Base-by-base conservation (phyloP, 179 eudicot species). In the Camellia oleifera region DNA sequence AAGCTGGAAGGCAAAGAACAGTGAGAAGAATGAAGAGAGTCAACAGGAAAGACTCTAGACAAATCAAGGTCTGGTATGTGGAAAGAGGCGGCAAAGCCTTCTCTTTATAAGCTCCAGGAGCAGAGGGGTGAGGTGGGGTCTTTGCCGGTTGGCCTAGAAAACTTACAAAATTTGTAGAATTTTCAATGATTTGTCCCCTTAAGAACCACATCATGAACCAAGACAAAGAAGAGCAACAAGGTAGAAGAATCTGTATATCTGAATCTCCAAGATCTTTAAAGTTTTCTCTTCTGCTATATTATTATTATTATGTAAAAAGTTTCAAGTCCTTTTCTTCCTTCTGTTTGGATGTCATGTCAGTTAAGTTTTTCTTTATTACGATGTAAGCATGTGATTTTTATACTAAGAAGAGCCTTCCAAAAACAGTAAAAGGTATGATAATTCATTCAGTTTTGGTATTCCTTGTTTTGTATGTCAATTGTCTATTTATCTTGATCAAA, bases 101-200 rank as follows among this genome's bases (percentile, higher is more conserved):
- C 79, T 82, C 74, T 85, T 89, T 92, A 90, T 92, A 92, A 72
- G 84, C 75, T 77, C 72, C 78, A 65, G 68, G 78, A 58, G 80
- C 68, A 45, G 69, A 68, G 81, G 78, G 78, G 80, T 76, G 69
- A 72, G 81, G 84, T 84, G 86, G 88, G 82, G 81, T 48, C 84
- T 62, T 83, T 54, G 81, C 91, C 75, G 88, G 83, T 80, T 85
- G 86, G 84, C 77, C 78, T 81, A 75, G 72, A 64, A 78, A 74
- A 73, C 68, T 75, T 85, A 72, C 68, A 77, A 81, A 70, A 75
- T 6, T 46, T 79, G 70, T 61, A 42, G 80, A 86, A 71, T 80
- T 84, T 85, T 32, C 40, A 11, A 77, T 72, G 82, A 81, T 86
- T 85, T 83, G 88, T 81, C 78, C 79, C 68, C 82, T 72, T 78